A percentile compares a stretch with the other conserved stretches of the same genome.
Evolutionary conservation across 805 yeast species (phyloP).

Genomic region (Candida ipomoeae): DNA sequence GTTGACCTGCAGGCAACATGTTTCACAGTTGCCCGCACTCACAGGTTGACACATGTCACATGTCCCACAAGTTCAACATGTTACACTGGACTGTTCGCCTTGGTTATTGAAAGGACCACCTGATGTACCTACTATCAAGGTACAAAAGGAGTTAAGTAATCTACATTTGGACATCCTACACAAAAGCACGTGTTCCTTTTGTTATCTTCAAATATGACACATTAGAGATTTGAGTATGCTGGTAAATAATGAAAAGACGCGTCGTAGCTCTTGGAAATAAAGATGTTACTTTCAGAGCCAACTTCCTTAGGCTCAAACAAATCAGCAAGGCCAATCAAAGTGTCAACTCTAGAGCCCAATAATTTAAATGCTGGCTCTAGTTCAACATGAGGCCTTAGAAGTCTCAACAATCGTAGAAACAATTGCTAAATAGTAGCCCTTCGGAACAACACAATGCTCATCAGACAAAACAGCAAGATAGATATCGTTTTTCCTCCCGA

Average conservation of each 20-base stretch:
- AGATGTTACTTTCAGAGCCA: slow-evolving; percentile 76
- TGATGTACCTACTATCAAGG: too few species aligned
- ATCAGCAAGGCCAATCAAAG: slow-evolving; percentile 92
- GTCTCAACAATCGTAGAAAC: slow-evolving; percentile 94
- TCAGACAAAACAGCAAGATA: slow-evolving; percentile 88
- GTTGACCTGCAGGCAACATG: too few species aligned
- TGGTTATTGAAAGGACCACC: too few species aligned
- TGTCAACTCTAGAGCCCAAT: slow-evolving; percentile 74
- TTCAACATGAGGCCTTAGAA: slow-evolving; percentile 84
- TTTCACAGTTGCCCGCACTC: too few species aligned
- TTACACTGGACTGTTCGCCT: too few species aligned
- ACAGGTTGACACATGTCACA: too few species aligned
- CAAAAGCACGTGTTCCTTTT: too few species aligned
- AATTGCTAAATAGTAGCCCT: slow-evolving; percentile 87
- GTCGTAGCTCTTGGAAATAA: slow-evolving; percentile 84
- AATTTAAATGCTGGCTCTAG: slow-evolving; percentile 90
- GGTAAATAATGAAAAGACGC: slow-evolving; percentile 93
- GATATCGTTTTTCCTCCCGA: slow-evolving; percentile 87
- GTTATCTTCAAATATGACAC: too few species aligned
- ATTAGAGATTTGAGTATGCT: too few species aligned
- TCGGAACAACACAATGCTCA: slow-evolving; percentile 85
- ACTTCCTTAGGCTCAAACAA: slow-evolving; percentile 81
- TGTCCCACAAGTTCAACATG: too few species aligned
- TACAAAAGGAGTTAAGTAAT: too few species aligned
- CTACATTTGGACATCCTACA: too few species aligned